Base-by-base conservation (phyloP, 208 protist species). In the Leishmania gerbilli region DNA sequence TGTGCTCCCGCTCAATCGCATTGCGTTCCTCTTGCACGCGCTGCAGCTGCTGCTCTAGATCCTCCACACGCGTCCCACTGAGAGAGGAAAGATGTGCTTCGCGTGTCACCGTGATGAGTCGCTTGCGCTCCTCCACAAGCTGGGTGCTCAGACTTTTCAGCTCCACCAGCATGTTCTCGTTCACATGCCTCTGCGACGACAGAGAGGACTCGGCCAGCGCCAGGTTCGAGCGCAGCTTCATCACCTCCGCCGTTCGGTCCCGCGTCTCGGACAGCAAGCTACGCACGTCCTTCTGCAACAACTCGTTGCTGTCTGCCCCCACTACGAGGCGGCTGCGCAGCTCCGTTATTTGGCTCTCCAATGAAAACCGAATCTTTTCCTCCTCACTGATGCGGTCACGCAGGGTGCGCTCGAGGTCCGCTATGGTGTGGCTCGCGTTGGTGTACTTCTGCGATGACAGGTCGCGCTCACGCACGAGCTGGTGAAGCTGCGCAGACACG, bases 121-220 rank as follows among this genome's bases (percentile, higher is more conserved):
- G 86, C 87, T 96, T 96, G 1, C 93, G 92, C 84, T 97, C 93
- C 37, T 92, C 87, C 27, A 96, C 81, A 4, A 98, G 88, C 80
- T 98, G 92, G 5, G 49, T 76, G 69, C 95, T 94, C 19, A 96
- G 89, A 65, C 80, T 90, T 80, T 91, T 89, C 49, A 98, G 84
- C 84, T 97, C 93, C 5, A 95, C 86, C 49, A 98, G 82, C 74
- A 98, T 88, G 67, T 91, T 95, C 75, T 97, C 93, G 76, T 98
- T 98, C 40, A 87, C 94, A 65, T 95, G 88, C 56, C 84, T 76
- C 89, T 98, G 95, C 55, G 95, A 95, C 24, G 92, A 87, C 31
- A 96, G 84, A 21, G 91, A 86, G 0, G 93, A 90, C 84, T 98
- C 92, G 15, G 90, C 78, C 45, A 96, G 84, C 31, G 92, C 86